Percentiles rank a stretch among this genome's conserved stretches.
These are phyloP conservation scores for Quercus phellos DNA, from an alignment of 331 rosid genomes.

Conservation along the genomic window DNA sequence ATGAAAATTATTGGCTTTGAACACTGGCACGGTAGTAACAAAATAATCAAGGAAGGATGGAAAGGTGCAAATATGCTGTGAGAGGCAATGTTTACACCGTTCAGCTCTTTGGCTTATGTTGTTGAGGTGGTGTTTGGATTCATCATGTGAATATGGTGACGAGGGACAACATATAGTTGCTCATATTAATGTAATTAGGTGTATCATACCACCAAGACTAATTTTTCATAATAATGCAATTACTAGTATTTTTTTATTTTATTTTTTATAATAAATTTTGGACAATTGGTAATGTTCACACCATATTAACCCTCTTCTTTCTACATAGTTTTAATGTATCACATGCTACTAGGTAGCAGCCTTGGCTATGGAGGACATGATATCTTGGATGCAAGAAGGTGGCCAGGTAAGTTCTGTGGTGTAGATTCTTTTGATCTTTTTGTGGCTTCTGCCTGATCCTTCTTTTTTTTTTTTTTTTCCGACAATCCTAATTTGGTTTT, in stretches of 20 bases:
- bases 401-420: conserved; percentile 74
- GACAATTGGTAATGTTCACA: conserved; percentile 49
- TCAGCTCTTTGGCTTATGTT: not conserved
- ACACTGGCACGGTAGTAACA: not conserved
- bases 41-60: not conserved
- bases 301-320: conserved; percentile 58
- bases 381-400: conserved; percentile 99
- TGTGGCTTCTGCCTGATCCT: conserved; percentile 8
- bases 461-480: conserved; percentile 1
- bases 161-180: not conserved
- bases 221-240: not conserved
- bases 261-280: not conserved
- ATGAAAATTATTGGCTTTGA: no score
- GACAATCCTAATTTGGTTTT: conserved; percentile 25
- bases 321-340: conserved; percentile 89
- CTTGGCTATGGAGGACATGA: conserved; percentile 97
- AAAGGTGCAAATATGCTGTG: not conserved
- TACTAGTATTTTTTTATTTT: no score
- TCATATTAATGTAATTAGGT: not conserved
- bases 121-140: not conserved
- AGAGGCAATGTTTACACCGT: not conserved
- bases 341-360: conserved; percentile 99
- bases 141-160: not conserved
- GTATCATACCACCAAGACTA: not conserved
- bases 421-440: conserved; percentile 4